Evolutionary conservation across 129 eudicot species (phyloP).

Genomic region (Daucus carota): DNA sequence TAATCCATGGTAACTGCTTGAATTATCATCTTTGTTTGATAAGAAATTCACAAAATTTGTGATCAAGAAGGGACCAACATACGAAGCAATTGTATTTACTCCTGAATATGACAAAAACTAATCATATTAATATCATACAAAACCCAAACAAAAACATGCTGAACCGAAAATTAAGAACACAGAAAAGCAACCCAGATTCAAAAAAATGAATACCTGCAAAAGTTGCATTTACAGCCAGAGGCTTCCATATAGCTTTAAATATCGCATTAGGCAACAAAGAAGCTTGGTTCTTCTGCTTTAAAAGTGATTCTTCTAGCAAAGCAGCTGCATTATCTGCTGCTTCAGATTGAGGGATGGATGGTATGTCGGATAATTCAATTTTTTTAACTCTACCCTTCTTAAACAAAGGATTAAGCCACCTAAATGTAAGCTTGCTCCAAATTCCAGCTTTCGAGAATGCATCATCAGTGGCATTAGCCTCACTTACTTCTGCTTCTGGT

Average conservation of each 20-base stretch:
- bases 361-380: slow-evolving; percentile 52
- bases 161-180: background rate
- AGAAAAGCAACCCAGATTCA: background rate
- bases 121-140: background rate
- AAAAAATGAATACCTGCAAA: slow-evolving; percentile 57
- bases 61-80: slow-evolving; percentile 73
- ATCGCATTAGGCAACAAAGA: slow-evolving; percentile 48
- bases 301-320: slow-evolving; percentile 62
- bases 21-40: slow-evolving; percentile 35
- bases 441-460: slow-evolving; percentile 60
- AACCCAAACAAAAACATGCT: slow-evolving; percentile 25
- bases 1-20: slow-evolving; percentile 49
- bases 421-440: slow-evolving; percentile 58
- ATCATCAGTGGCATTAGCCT: slow-evolving; percentile 3
- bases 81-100: slow-evolving; percentile 69
- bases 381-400: slow-evolving; percentile 44
- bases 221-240: slow-evolving; percentile 68
- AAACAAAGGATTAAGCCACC: slow-evolving; percentile 83
- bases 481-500: slow-evolving; percentile 12
- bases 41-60: slow-evolving; percentile 71
- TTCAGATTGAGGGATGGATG: slow-evolving; percentile 71
- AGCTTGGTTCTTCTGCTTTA: slow-evolving; percentile 34
- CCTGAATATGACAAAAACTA: slow-evolving; percentile 31
- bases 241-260: slow-evolving; percentile 33
- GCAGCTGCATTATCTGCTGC: slow-evolving; percentile 57